Evolutionary conservation across 2,329 filamentous ascomycete genomes (phyloP).

Genomic region (Madurella fahalii): DNA sequence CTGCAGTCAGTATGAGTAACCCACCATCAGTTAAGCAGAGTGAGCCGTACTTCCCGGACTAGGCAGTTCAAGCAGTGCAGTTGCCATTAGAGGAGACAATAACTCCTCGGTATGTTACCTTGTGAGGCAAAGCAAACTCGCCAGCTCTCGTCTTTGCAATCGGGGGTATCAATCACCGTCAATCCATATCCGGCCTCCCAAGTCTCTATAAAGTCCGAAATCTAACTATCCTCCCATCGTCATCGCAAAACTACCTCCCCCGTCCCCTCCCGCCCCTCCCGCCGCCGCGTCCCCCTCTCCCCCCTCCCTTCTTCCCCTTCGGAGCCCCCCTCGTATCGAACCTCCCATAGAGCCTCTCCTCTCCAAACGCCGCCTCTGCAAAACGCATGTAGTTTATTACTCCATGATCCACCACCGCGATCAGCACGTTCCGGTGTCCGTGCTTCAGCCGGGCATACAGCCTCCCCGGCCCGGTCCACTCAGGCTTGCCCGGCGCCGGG

Average conservation of each 20-base stretch:
- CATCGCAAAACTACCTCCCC: slow-evolving; percentile 12
- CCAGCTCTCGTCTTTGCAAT: no score
- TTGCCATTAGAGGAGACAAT: background rate
- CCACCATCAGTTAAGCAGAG: no score
- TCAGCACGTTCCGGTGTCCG: slow-evolving; percentile 74
- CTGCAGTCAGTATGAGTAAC: background rate
- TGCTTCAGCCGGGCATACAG: slow-evolving; percentile 78
- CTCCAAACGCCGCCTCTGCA: slow-evolving; percentile 73
- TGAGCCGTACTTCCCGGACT: no score
- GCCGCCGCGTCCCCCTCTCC: slow-evolving; percentile 28
- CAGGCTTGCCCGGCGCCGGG: slow-evolving; percentile 54
- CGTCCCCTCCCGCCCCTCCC: slow-evolving; percentile 16
- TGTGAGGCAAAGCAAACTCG: no score
- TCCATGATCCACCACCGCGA: slow-evolving; percentile 87
- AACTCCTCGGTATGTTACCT: no score
- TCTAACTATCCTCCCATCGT: background rate
- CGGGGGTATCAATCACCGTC: no score
- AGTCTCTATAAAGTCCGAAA: background rate
- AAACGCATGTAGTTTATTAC: slow-evolving; percentile 84
- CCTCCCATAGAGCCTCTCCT: slow-evolving; percentile 66
- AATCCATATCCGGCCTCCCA: background rate
- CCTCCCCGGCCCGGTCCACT: slow-evolving; percentile 40
- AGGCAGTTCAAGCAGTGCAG: no score
- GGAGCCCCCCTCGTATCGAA: slow-evolving; percentile 42
- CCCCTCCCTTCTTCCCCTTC: slow-evolving; percentile 36